Base-by-base conservation (phyloP, 2,329 filamentous ascomycete species). In the Fusarium brevicatenulatum region DNA sequence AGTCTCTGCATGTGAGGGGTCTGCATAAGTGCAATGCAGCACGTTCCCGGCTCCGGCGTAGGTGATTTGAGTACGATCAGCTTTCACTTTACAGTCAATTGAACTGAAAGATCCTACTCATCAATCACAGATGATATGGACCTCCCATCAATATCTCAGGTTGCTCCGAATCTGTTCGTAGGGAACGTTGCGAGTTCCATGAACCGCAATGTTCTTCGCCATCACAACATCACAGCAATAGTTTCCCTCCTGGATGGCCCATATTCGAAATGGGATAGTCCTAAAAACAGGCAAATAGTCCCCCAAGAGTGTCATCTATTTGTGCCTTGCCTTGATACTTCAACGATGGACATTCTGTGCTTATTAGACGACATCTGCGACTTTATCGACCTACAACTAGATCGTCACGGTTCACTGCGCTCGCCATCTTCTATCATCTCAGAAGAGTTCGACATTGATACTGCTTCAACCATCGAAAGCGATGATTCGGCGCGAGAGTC, bases 101-200 rank as follows among this genome's bases (percentile, higher is more conserved):
- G 46, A 59, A 18, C 23, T 37, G 12, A 28, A 25, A 56, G n/a
- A 59, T 21, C 23, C 15, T 12, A 11, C 52, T 23, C 30, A 39
- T 46, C 25, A 40, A 37, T 23, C 28, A 70, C 67, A 62, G 54
- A 73, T 36, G 60, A 65, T 21, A 72, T 74, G 59, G 71, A 76
- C 36, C 50, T 68, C 42, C 70, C 71, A 5, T 76, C 75, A 11
- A 73, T 77, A 46, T 68, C 70, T 8, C 58, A 68, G 58, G 66
- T 77, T 49, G 72, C 71, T 32, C 71, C 75, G 12, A 70, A 75
- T 46, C 66, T 77, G 28, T 77, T 74, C 59, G 66, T 77, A n/a
- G 75, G 75, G 25, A 76, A 77, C 43, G 60, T 75, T 39, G 67
- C 74, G 18, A 75, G 75, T 60, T 77, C 73, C 16, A 46, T 77